Evolutionary conservation across 176 grass and related monocot genomes (phyloP), one percentile per base, ranked within the genome.

Genomic region (Saccharum officinarum): DNA sequence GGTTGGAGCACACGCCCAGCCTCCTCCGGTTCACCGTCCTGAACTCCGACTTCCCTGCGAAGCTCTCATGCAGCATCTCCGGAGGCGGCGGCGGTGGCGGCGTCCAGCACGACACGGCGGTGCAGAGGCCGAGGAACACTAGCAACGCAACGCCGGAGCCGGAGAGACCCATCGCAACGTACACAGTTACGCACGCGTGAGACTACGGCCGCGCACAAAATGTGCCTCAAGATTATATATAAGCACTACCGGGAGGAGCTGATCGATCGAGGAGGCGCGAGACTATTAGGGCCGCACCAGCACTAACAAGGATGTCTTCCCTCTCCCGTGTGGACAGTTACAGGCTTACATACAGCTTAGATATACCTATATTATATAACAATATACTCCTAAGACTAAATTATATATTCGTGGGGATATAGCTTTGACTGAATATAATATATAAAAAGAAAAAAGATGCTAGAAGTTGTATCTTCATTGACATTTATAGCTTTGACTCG

Each of bases 11-110:
- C 80, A 73, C 33, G 6, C 14, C 47, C 77, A 97, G 84, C 16
- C 39, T 63, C 87, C 83, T 97, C 41, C 95, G 75, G 85, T 94
- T 94, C 47, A 97, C 78, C 77, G 87, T 75, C 83, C 95, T 55
- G 80, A 97, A 97, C 89, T 94, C 86, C 39, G 92, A 94, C 83
- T 91, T 90, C 44, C 83, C 88, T 0, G 77, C 80, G 41, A 73
- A 87, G 77, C 78, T 83, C 39, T 75, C 69, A 38, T 73, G 90
- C 74, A 87, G 37, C 87, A 75, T 79, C 89, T 33, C 75, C 81
- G 84, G 34, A 20, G 72, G 75, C 5, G 60, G 61, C 36, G 84
- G 34, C 26, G 72, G 75, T 3, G 60, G 61, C 36, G 79, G 1
- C 11, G 20, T 5, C 64, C 62, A 73, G 83, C 54, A 12, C 17